phyloP scores from a whole-genome alignment of 2,329 filamentous ascomycete genomes.

The Verticillium zaregamsianum region DNA sequence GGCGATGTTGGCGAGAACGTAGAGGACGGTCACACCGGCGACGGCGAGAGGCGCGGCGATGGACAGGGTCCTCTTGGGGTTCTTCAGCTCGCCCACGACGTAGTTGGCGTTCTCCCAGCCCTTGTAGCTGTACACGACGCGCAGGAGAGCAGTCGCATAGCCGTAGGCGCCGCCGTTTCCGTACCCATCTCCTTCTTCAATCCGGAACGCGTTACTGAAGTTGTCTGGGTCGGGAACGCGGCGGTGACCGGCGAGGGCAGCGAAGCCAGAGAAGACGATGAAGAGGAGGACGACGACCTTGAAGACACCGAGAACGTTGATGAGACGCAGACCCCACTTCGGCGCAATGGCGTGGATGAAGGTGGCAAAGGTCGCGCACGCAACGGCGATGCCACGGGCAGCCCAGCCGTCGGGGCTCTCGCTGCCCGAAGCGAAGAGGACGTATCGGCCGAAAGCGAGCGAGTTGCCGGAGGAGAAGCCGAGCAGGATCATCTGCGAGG shows the following conservation, averaged over 20 bases:
- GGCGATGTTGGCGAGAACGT: slow-evolving; percentile 60
- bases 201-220: slow-evolving; percentile 51
- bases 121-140: slow-evolving; percentile 58
- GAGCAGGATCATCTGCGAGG: slow-evolving; percentile 57
- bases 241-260: slow-evolving; percentile 47
- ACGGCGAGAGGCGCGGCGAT: slow-evolving; percentile 56
- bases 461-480: slow-evolving; percentile 58
- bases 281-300: slow-evolving; percentile 57
- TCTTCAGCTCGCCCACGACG: slow-evolving; percentile 53
- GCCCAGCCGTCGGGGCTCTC: slow-evolving; percentile 47
- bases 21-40: slow-evolving; percentile 54
- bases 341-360: slow-evolving; percentile 47
- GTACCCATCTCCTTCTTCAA: slow-evolving; percentile 38
- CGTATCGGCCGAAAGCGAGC: slow-evolving; percentile 54
- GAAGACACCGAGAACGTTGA: slow-evolving; percentile 56
- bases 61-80: slow-evolving; percentile 48
- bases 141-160: slow-evolving; percentile 54
- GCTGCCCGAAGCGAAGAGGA: slow-evolving; percentile 49
- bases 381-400: slow-evolving; percentile 52
- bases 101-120: slow-evolving; percentile 64
- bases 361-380: slow-evolving; percentile 50
- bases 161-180: slow-evolving; percentile 45
- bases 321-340: slow-evolving; percentile 54
- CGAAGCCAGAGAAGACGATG: slow-evolving; percentile 58
- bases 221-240: slow-evolving; percentile 48